These are phyloP conservation scores for Isoetes engelmannii DNA, from an alignment of 83 land plant genomes.

Conservation along the genomic window DNA sequence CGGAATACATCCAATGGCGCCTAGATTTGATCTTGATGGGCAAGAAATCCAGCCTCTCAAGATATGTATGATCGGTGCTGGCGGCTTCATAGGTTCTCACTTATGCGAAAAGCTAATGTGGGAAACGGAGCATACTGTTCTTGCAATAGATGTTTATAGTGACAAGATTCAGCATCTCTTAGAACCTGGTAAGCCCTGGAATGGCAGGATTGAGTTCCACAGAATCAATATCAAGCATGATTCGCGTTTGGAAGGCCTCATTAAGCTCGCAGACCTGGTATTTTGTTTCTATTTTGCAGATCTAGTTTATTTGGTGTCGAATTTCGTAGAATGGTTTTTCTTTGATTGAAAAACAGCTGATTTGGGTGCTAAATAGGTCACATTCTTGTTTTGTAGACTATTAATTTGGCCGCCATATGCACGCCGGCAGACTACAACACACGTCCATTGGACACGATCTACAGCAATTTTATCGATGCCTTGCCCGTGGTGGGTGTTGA, in stretches of 20 bases:
- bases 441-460: slow-evolving; percentile 82
- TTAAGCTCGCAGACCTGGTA: slow-evolving; percentile 88
- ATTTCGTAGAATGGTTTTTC: too few species aligned
- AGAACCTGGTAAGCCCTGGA: slow-evolving; percentile 46
- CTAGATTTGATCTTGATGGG: slow-evolving; percentile 78
- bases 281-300: neutral
- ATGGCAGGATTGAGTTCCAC: slow-evolving; percentile 77
- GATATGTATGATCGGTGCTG: slow-evolving; percentile 93
- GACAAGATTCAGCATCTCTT: slow-evolving; percentile 92
- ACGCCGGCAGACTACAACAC: slow-evolving; percentile 95
- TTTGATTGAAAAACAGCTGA: slow-evolving; percentile 1
- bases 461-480: slow-evolving; percentile 94
- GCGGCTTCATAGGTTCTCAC: slow-evolving; percentile 95
- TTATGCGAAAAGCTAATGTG: slow-evolving; percentile 86
- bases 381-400: slow-evolving; percentile 31
- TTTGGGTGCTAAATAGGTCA: neutral
- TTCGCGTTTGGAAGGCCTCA: slow-evolving; percentile 81
- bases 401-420: slow-evolving; percentile 91
- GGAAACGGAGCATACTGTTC: slow-evolving; percentile 68
- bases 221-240: slow-evolving; percentile 90
- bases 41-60: slow-evolving; percentile 46
- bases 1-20: neutral
- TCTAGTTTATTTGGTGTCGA: neutral
- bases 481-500: slow-evolving; percentile 69
- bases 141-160: slow-evolving; percentile 80